A percentile compares a stretch with the other conserved stretches of the same genome.
These are phyloP conservation scores for Dictyostelium brefeldianum DNA, from an alignment of 78 protist species.

Conservation along the genomic window DNA sequence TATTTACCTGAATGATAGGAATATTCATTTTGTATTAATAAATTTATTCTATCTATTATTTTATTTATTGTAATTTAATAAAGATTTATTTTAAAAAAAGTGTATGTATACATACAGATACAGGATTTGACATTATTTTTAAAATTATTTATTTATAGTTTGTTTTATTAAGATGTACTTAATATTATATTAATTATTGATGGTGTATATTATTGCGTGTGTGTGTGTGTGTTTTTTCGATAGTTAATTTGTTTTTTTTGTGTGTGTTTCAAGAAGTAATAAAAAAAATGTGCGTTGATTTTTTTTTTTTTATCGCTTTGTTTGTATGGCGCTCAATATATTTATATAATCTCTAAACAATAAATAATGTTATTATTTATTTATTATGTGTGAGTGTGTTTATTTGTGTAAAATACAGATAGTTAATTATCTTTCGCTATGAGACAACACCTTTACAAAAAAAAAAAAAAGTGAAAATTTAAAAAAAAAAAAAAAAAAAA, in stretches of 20 bases:
- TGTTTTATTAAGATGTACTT: too few relatives aligned
- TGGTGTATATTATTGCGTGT: neutral
- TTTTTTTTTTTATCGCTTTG: too few relatives aligned
- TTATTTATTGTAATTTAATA: neutral
- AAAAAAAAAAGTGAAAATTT: neutral
- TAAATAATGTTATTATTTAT: too few relatives aligned
- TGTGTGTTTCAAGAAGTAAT: neutral
- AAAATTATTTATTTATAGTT: too few relatives aligned
- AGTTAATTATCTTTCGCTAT: too few relatives aligned
- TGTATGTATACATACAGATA: conserved; percentile 1
- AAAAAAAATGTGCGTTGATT: too few relatives aligned
- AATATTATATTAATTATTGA: neutral
- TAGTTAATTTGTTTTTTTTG: neutral
- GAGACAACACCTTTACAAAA: too few relatives aligned
- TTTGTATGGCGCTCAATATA: too few relatives aligned
- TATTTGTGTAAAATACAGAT: too few relatives aligned
- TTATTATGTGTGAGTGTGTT: too few relatives aligned
- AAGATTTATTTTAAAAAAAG: neutral
- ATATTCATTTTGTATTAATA: neutral
- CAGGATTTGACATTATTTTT: conserved; percentile 23
- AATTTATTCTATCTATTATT: neutral
- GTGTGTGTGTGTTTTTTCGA: too few relatives aligned
- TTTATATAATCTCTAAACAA: too few relatives aligned
- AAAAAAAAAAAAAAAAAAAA: conserved; percentile 57
- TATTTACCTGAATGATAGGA: neutral